Conservation (phyloP, 768 basidiomycete genomes). For the Macrolepiota albuminosa region DNA sequence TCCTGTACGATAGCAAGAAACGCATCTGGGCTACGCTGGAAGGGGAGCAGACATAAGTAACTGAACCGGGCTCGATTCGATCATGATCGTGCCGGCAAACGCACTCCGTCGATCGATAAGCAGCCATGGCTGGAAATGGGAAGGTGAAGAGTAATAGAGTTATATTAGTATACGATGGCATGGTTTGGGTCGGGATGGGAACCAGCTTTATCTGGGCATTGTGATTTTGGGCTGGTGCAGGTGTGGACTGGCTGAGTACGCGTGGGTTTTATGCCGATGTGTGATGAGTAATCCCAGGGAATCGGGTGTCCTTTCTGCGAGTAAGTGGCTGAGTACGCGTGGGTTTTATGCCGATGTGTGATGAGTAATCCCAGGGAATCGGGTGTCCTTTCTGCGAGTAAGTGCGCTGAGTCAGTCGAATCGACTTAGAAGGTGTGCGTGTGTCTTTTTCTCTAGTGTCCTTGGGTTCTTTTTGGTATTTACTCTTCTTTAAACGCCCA, state of each 20-base stretch:
- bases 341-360: background rate
- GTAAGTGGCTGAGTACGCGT: background rate
- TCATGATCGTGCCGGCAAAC: slow-evolving; percentile 1
- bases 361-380: background rate
- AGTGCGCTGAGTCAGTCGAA: background rate
- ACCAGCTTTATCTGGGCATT: background rate
- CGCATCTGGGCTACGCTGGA: background rate
- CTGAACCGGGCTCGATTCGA: background rate
- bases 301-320: background rate
- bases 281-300: background rate
- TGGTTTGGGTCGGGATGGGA: background rate
- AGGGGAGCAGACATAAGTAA: background rate
- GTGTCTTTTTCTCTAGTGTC: background rate
- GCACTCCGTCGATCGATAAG: background rate
- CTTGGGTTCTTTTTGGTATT: background rate
- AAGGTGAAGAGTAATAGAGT: background rate
- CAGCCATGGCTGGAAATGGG: background rate
- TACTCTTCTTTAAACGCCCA: background rate
- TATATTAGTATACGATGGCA: background rate
- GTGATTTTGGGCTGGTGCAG: background rate
- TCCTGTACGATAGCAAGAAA: background rate
- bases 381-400: background rate
- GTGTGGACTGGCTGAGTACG: background rate
- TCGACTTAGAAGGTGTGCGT: background rate
- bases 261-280: background rate